Percentiles rank a stretch among this genome's conserved stretches.
These are phyloP conservation scores for Hanseniaspora sp. DNA, from an alignment of 1,139 yeast genomes.

Conservation along the genomic window DNA sequence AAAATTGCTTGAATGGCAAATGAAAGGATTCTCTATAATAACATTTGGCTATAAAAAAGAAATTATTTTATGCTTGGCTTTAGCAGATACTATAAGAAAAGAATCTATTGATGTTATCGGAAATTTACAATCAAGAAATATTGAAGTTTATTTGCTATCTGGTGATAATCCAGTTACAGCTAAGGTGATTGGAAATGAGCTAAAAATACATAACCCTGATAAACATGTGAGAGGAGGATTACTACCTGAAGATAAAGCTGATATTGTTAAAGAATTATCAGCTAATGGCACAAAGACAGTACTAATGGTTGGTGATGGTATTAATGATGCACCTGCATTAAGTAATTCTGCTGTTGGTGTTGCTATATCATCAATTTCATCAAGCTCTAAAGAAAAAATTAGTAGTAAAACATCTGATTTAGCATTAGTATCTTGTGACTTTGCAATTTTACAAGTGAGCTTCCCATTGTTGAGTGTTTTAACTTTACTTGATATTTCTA, in stretches of 20 bases:
- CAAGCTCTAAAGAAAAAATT: slow-evolving; percentile 21
- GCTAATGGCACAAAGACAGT: slow-evolving; percentile 23
- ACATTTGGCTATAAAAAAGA: not conserved
- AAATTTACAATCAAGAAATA: slow-evolving; percentile 36
- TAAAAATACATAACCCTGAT: slow-evolving; percentile 38
- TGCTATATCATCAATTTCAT: slow-evolving; percentile 40
- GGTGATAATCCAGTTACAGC: slow-evolving; percentile 67
- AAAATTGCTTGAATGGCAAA: slow-evolving; percentile 44
- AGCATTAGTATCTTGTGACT: slow-evolving; percentile 29
- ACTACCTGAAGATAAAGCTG: slow-evolving; percentile 61
- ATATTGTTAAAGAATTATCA: slow-evolving; percentile 40
- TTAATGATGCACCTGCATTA: slow-evolving; percentile 54
- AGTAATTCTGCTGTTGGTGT: slow-evolving; percentile 51
- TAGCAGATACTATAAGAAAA: slow-evolving; percentile 53
- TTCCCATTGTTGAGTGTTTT: slow-evolving; percentile 41
- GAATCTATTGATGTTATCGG: slow-evolving; percentile 48
- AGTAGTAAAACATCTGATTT: slow-evolving; percentile 32
- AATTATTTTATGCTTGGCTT: slow-evolving; percentile 30
- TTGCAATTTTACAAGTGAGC: slow-evolving; percentile 31
- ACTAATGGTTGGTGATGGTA: slow-evolving; percentile 58
- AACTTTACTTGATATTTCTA: slow-evolving; percentile 39
- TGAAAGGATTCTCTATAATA: slow-evolving; percentile 32
- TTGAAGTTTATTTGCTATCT: slow-evolving; percentile 51
- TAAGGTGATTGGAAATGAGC: slow-evolving; percentile 50
- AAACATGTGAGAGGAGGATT: slow-evolving; percentile 60